phyloP scores from a whole-genome alignment of 2,329 filamentous ascomycete species.

The Emericellopsis cladophorae region DNA sequence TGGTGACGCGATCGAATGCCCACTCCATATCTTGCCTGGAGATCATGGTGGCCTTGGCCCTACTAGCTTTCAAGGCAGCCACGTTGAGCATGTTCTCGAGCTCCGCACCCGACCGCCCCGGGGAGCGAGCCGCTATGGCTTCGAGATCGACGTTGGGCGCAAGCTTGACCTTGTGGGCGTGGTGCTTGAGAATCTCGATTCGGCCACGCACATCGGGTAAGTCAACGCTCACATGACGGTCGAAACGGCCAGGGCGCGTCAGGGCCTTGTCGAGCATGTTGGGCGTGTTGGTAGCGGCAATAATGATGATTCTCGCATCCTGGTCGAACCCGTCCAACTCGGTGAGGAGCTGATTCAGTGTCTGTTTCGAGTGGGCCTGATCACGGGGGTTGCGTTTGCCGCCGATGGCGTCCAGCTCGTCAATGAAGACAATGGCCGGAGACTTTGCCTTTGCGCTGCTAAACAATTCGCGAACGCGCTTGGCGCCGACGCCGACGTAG shows the following conservation, averaged over 20 bases:
- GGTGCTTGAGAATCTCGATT: constrained; percentile 84
- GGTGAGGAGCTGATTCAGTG: constrained; percentile 90
- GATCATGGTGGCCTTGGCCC: constrained; percentile 65
- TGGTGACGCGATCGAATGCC: constrained; percentile 96
- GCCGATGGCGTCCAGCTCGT: constrained; percentile 88
- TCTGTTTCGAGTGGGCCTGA: constrained; percentile 92
- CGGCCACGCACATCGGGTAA: constrained; percentile 89
- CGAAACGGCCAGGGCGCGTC: constrained; percentile 87
- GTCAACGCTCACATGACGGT: constrained; percentile 79
- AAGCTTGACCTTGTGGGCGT: constrained; percentile 82
- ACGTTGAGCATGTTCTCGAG: constrained; percentile 96
- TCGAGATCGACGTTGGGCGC: constrained; percentile 70
- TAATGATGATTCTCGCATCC: constrained; percentile 86
- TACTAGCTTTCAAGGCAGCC: constrained; percentile 87
- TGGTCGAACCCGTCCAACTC: constrained; percentile 96
- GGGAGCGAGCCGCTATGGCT: constrained; percentile 73
- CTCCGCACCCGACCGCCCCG: constrained; percentile 89
- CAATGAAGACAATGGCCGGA: constrained; percentile 89
- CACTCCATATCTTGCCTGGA: constrained; percentile 78
- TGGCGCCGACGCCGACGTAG: constrained; percentile 92
- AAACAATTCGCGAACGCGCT: constrained; percentile 93
- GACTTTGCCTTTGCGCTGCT: constrained; percentile 70
- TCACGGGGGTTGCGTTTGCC: constrained; percentile 88
- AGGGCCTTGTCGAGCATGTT: constrained; percentile 89
- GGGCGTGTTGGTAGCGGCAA: constrained; percentile 93